Evolutionary conservation across 164 flowering plant genomes (phyloP), one percentile per base, ranked within the genome.

Genomic region (Cinnamomum chago): DNA sequence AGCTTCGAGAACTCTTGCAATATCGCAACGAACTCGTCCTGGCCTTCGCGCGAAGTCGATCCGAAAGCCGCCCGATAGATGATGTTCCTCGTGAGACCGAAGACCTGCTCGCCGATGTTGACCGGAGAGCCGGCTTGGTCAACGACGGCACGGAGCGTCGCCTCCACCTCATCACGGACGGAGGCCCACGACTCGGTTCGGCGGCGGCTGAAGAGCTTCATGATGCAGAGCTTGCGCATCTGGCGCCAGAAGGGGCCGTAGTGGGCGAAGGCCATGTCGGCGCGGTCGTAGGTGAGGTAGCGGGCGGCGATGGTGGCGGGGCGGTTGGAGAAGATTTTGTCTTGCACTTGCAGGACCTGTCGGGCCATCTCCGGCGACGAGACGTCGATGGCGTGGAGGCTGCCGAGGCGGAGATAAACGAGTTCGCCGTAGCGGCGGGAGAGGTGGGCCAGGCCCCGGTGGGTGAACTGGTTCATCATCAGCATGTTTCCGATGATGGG

Each of bases 171-270:
- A 50, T 86, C 95, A 0, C 97, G 80, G 1, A 91, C 94, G 0
- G 94, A 89, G 79, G 79, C 84, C 94, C 93, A 92, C 0, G 96
- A 91, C 84, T 91, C 94, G 18, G 90, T 89, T 51, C 94, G 80
- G 62, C 85, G 89, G 1, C 91, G 86, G 83, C 92, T 89, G 80
- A 91, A 92, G 2, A 94, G 84, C 78, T 85, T 87, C 88, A 88
- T 90, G 72, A 91, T 95, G 70, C 93, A 92, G 15, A 94, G 69
- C 81, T 94, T 94, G 1, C 97, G 80, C 92, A 91, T 91, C 85
- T 94, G 95, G 18, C 97, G 85, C 97, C 97, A 94, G 73, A 89
- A 90, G 3, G 98, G 97, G 7, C 98, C 98, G 79, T 94, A 94
- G 79, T 87, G 79, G 2, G 97, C 93, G 70, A 90, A 92, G 0